phyloP scores from a whole-genome alignment of 495 filamentous ascomycete species.

The Penicillium mononematosum region DNA sequence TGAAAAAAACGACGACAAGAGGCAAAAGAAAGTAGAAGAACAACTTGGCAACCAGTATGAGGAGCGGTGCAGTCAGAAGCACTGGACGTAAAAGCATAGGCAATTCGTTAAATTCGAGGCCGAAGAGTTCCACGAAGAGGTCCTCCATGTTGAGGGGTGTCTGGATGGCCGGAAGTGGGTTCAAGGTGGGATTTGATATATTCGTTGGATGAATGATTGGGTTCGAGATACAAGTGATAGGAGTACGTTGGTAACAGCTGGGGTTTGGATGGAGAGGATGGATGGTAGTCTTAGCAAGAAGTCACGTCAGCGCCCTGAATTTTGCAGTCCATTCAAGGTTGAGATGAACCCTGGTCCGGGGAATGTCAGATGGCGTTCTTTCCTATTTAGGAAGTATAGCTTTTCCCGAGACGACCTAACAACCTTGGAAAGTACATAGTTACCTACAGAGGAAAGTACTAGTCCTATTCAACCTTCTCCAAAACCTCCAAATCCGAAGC shows the following conservation, averaged over 20 bases:
- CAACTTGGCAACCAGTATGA: neutral
- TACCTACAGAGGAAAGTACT: neutral
- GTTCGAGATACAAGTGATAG: neutral
- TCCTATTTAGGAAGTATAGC: neutral
- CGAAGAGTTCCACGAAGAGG: neutral
- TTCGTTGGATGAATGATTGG: neutral
- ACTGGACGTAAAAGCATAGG: neutral
- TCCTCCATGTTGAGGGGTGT: neutral
- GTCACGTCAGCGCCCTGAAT: neutral
- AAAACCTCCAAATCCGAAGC: neutral
- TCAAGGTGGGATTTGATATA: neutral
- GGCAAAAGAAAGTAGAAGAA: neutral
- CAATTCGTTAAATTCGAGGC: neutral
- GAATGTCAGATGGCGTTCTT: neutral
- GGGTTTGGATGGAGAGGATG: neutral
- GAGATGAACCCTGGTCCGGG: neutral
- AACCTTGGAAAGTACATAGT: neutral
- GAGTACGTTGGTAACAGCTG: neutral
- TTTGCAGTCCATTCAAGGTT: neutral
- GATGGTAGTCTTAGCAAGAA: neutral
- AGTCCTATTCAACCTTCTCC: neutral
- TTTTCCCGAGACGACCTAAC: neutral
- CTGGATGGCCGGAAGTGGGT: neutral
- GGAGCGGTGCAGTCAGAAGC: accelerated
- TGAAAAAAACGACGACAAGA: accelerated